Evolutionary conservation across 78 protist species (phyloP), one percentile per base, ranked within the genome.

Genomic region (Anaeramoeba flamelloides): DNA sequence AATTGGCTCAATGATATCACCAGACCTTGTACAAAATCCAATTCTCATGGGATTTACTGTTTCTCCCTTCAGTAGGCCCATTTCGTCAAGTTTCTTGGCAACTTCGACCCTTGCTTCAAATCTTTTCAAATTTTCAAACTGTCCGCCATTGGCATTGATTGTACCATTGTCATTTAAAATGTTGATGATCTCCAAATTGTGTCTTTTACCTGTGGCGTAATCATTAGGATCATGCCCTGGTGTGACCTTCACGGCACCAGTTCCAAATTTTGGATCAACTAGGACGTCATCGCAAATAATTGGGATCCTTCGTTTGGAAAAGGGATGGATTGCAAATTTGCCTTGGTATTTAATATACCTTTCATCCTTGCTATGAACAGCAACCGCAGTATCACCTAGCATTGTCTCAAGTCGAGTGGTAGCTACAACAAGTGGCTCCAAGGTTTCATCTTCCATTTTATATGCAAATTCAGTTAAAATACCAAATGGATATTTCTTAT

Each of bases 381-480:
- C 74, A 64, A 64, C 74, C 38, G 74, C 74, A 64, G 74, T 64
- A 30, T 64, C 74, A n/a, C 74, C 74, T 64, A 96, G 87, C 93
- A 98, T 96, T 2, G 99, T 98, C 87, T 98, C 99, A 1, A 90
- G 89, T 64, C 99, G 98, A 0, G 99, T 98, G 39, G 99, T 98
- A 33, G 99, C 95, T 39, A 96, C 93, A 34, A 85, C 84, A 17
- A 97, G 31, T 40, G 90, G 84, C 38, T 91, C 86, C 41, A 40
- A 39, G 1, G 85, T 74, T 31, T n/a, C n/a, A n/a, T n/a, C n/a
- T n/a, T n/a, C n/a, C n/a, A n/a, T n/a, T n/a, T n/a, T n/a, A n/a
- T n/a, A n/a, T n/a, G n/a, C n/a, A n/a, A n/a, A n/a, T n/a, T n/a
- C n/a, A n/a, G n/a, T n/a, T n/a, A n/a, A n/a, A n/a, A n/a, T n/a